Evolutionary conservation across 768 basidiomycete genomes (phyloP), one percentile per base, ranked within the genome.

Genomic region (Serendipita vermifera): DNA sequence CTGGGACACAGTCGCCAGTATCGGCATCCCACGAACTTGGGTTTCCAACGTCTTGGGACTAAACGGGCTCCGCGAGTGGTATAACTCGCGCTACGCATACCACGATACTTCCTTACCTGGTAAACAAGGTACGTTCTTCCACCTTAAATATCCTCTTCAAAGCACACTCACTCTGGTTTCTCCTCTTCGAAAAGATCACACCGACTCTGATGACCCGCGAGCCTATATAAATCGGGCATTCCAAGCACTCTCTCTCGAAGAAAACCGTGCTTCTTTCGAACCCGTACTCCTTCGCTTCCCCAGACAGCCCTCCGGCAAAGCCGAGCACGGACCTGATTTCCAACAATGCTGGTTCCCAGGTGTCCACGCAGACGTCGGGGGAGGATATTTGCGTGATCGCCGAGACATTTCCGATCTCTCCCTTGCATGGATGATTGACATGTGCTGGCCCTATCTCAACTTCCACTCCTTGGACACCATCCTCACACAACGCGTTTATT

Each of bases 171-270:
- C n/a, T n/a, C n/a, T n/a, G n/a, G n/a, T n/a, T n/a, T n/a, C n/a
- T n/a, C n/a, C n/a, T n/a, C n/a, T n/a, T n/a, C n/a, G n/a, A n/a
- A n/a, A n/a, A n/a, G n/a, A n/a, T n/a, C 35, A 9, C 29, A 22
- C n/a, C 24, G 46, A 51, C 6, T 7, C 9, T 5, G 20, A 51
- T 5, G 22, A 29, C 31, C 31, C 15, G 20, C 24, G 22, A 51
- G 46, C 15, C n/a, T 29, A 20, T 20, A 51, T 68, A 11, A 56
- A 62, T 3, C 31, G 46, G 14, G 64, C 63, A 0, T 57, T 64
- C n/a, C 68, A 69, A 51, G 65, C 63, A 3, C n/a, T 69, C 17
- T 57, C 65, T 1, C 27, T 68, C 20, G 58, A 67, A 15, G 68
- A 68, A 43, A 58, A 60, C 40, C 57, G 67, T 5, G 31, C 61